These are phyloP conservation scores for Phytomonas serpens DNA, from an alignment of 208 protist species.

Conservation along the genomic window DNA sequence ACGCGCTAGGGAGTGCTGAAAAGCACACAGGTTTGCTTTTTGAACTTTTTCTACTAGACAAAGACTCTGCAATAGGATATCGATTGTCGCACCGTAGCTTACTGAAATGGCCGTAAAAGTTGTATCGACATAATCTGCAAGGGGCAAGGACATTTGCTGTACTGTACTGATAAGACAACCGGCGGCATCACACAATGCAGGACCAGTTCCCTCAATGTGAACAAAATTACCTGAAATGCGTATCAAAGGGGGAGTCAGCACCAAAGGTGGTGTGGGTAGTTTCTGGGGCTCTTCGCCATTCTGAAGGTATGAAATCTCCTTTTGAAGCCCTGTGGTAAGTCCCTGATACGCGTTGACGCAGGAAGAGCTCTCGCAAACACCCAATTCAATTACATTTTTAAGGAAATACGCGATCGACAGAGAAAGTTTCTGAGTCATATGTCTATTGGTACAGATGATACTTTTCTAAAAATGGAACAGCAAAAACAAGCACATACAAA, in stretches of 20 bases:
- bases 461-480: slow-evolving; percentile 13
- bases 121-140: slow-evolving; percentile 19
- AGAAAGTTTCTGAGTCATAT: slow-evolving; percentile 15
- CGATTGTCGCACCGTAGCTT: slow-evolving; percentile 16
- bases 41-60: slow-evolving; percentile 33
- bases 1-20: slow-evolving; percentile 7
- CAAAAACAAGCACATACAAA: slow-evolving; percentile 13
- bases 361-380: slow-evolving; percentile 22
- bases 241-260: not conserved
- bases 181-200: slow-evolving; percentile 10
- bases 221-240: not conserved
- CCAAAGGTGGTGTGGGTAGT: not conserved
- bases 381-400: slow-evolving; percentile 27
- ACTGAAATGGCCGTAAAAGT: slow-evolving; percentile 17
- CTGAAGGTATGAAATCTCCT: not conserved
- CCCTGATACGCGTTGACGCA: slow-evolving; percentile 28
- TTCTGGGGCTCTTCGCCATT: not conserved
- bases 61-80: slow-evolving; percentile 28
- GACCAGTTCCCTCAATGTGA: not conserved
- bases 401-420: slow-evolving; percentile 21
- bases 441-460: not conserved
- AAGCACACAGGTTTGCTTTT: slow-evolving; percentile 21
- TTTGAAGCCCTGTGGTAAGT: not conserved
- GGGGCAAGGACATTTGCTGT: slow-evolving; percentile 16
- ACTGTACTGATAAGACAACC: slow-evolving; percentile 29